Base-by-base conservation (phyloP, 169 alveolate species). In the Ichthyophthirius multifiliis region DNA sequence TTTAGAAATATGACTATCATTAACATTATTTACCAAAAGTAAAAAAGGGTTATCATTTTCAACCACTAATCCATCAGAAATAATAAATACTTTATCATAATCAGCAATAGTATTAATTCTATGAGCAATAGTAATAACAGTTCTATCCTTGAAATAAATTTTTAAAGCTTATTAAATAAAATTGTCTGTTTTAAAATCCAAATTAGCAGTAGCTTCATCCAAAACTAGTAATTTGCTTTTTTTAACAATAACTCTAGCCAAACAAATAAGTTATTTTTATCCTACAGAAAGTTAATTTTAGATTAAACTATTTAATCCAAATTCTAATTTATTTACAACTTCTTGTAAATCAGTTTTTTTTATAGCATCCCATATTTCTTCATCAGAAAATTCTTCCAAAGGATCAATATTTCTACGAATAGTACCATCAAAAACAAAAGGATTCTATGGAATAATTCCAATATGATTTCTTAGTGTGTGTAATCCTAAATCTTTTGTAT, bases 41-140 rank as follows among this genome's bases (percentile, higher is more conserved):
- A 35, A 76, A 65, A 37, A 48, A 32, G 97, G 97, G 13, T 84
- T 77, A 47, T 89, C 98, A 79, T 63, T 90, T 63, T 93, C 96
- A 23, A 75, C 77, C 2, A 89, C 87, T 32, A 63, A 75, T 5
- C 99, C 99, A 45, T 90, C 85, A 39, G 90, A 95, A 76, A 96
- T 45, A 2, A 95, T 97, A 15, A 96, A 47, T 3, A 96, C 93
- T 65, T 77, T 85, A 73, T 95, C 98, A 27, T 91, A 84, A 81
- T 97, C 97, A n/a, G 92, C 77, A 43, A 96, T 93, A 5, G 98
- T 95, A 65, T 96, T 88, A 12, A 96, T 74, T 78, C 98, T 91
- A 82, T 97, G 99, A 5, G 99, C 99, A 76, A 97, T 94, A 10
- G 97, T 93, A 41, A 97, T 81, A 65, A 95, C 88, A 27, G 99